These are phyloP conservation scores for Pythium coloratum DNA, from an alignment of 352 stramenopile genomes.

Conservation along the genomic window DNA sequence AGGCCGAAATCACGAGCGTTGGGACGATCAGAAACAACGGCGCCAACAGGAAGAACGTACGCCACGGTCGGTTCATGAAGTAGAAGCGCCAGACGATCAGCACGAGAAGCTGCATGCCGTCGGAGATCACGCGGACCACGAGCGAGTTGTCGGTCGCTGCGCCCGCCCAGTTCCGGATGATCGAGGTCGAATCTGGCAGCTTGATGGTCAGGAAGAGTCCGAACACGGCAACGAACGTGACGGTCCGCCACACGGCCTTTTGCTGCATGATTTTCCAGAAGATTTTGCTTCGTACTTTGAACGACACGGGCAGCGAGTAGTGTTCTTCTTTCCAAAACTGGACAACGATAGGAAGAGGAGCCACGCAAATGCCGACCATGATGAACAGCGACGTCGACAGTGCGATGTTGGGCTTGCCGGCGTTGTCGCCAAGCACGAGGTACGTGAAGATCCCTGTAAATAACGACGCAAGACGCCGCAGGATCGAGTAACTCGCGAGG, in stretches of 20 bases:
- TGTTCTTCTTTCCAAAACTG: slow-evolving; percentile 32
- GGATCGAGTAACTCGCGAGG: slow-evolving; percentile 31
- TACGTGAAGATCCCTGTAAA: slow-evolving; percentile 11
- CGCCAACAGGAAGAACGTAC: slow-evolving; percentile 18
- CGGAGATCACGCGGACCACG: slow-evolving; percentile 20
- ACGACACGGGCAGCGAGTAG: slow-evolving; percentile 31
- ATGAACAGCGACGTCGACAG: slow-evolving; percentile 31
- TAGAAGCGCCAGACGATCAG: slow-evolving; percentile 20
- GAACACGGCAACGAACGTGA: slow-evolving; percentile 31
- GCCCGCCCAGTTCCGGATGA: slow-evolving; percentile 43
- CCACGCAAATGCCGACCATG: slow-evolving; percentile 26
- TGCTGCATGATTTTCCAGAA: slow-evolving; percentile 49
- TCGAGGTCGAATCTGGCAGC: slow-evolving; percentile 38
- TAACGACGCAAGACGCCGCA: slow-evolving; percentile 27
- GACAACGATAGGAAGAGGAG: slow-evolving; percentile 32
- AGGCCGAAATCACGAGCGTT: slow-evolving; percentile 11
- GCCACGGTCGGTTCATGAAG: slow-evolving; percentile 31
- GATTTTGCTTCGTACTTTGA: slow-evolving; percentile 33
- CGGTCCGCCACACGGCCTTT: slow-evolving; percentile 35
- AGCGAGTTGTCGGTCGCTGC: slow-evolving; percentile 45
- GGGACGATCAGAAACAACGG: slow-evolving; percentile 24
- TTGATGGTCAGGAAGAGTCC: slow-evolving; percentile 36
- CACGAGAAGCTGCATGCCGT: slow-evolving; percentile 17
- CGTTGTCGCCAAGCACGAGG: slow-evolving; percentile 17
- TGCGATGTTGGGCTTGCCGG: slow-evolving; percentile 15